Conservation (phyloP, 257 asterid genomes). For the Solanum gandarillasii region DNA sequence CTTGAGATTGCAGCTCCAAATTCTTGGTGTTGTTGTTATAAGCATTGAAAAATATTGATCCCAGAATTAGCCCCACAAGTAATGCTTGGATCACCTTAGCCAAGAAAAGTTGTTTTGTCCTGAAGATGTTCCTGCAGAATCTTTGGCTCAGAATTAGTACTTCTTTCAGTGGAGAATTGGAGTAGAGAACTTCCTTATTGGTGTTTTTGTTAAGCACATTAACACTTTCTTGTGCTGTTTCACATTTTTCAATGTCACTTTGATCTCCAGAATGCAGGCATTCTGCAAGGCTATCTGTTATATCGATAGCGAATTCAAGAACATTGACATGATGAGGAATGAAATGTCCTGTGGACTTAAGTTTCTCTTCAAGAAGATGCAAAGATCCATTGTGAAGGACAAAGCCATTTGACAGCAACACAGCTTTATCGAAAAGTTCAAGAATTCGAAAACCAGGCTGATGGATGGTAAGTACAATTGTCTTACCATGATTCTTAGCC, state of each 20-base stretch:
- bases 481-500: slow-evolving; percentile 47
- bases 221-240: slow-evolving; percentile 3
- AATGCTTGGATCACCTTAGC: slow-evolving; percentile 50
- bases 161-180: slow-evolving; percentile 39
- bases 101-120: slow-evolving; percentile 53
- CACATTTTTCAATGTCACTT: slow-evolving; percentile 10
- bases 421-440: slow-evolving; percentile 45
- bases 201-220: neutral
- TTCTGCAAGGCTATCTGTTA: slow-evolving; percentile 22
- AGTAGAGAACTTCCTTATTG: slow-evolving; percentile 10
- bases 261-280: slow-evolving; percentile 20
- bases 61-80: slow-evolving; percentile 53
- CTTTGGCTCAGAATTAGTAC: slow-evolving; percentile 43
- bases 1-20: slow-evolving; percentile 35
- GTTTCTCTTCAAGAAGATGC: slow-evolving; percentile 36
- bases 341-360: slow-evolving; percentile 32
- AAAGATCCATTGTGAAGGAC: slow-evolving; percentile 59
- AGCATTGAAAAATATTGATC: slow-evolving; percentile 42
- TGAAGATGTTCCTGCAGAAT: slow-evolving; percentile 44
- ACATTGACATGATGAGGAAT: slow-evolving; percentile 58
- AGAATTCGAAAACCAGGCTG: slow-evolving; percentile 78
- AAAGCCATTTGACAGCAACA: slow-evolving; percentile 40
- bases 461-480: slow-evolving; percentile 61
- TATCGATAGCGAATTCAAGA: slow-evolving; percentile 70
- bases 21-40: slow-evolving; percentile 16